These are phyloP conservation scores for Chlamydomonas asymmetrica DNA, from an alignment of 139 green algal genomes.

Conservation along the genomic window DNA sequence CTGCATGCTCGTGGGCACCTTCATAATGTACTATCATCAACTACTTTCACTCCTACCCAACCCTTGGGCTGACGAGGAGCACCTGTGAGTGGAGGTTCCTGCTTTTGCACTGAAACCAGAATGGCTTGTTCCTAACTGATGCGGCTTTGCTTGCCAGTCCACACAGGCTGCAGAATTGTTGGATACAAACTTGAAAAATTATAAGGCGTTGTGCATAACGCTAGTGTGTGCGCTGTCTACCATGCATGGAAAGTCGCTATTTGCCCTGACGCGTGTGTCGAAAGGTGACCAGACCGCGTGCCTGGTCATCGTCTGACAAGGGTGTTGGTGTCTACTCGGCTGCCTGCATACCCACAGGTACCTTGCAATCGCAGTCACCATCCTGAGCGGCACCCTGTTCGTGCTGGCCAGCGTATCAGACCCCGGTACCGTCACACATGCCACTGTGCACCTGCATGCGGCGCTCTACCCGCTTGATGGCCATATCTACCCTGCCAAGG, in stretches of 20 bases:
- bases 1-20: conserved; percentile 3
- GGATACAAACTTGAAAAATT: too few species aligned
- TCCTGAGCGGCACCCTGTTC: conserved; percentile 44
- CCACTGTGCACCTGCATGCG: conserved; percentile 29
- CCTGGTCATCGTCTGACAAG: conserved; percentile 11
- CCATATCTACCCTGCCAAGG: conserved; percentile 27
- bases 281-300: too few species aligned
- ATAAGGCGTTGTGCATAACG: too few species aligned
- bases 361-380: conserved; percentile 15
- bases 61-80: conserved; percentile 25
- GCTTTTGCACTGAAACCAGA: too few species aligned
- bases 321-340: background rate
- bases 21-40: conserved; percentile 39
- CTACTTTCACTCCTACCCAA: conserved; percentile 55
- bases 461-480: conserved; percentile 58
- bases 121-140: too few species aligned
- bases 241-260: too few species aligned
- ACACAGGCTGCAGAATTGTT: too few species aligned
- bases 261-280: too few species aligned
- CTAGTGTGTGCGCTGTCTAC: too few species aligned
- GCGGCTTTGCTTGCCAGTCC: too few species aligned
- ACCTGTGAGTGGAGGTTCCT: conserved; percentile 51
- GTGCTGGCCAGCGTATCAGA: conserved; percentile 42
- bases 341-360: background rate
- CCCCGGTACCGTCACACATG: conserved; percentile 42